A percentile compares a stretch with the other conserved stretches of the same genome.
These are phyloP conservation scores for Mentha longifolia DNA, from an alignment of 257 asterid species.

Conservation along the genomic window DNA sequence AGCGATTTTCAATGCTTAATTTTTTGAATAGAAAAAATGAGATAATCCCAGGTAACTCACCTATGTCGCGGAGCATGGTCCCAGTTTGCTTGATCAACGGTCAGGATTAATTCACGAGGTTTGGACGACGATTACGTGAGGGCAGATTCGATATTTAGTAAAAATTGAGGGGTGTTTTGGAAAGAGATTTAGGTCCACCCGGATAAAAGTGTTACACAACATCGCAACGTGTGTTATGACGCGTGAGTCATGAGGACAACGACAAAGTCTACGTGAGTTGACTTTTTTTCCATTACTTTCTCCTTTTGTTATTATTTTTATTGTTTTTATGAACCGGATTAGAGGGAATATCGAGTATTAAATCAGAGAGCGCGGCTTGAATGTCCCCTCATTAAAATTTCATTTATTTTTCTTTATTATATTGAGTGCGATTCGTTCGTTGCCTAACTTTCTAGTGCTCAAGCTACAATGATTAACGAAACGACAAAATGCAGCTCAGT, in stretches of 20 bases:
- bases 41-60: not conserved
- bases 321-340: not conserved
- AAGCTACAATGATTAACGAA: too few relatives aligned
- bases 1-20: not conserved
- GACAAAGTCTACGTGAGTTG: constrained; percentile 11
- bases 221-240: not conserved
- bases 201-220: not conserved
- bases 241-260: not conserved
- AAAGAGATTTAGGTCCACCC: not conserved
- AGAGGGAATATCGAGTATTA: not conserved
- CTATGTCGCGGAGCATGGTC: constrained; percentile 3
- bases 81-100: constrained; percentile 3
- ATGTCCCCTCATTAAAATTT: too few relatives aligned
- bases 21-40: not conserved
- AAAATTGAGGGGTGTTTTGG: constrained; percentile 3
- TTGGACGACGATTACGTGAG: not conserved
- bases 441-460: too few relatives aligned
- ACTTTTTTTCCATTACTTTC: not conserved
- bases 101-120: not conserved
- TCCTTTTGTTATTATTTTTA: not conserved
- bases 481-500: too few relatives aligned
- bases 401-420: too few relatives aligned
- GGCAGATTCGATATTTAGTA: constrained; percentile 18
- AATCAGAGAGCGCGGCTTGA: not conserved
- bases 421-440: too few relatives aligned